Evolutionary conservation across 768 basidiomycete species (phyloP).

Genomic region (Leccinum imitatum): DNA sequence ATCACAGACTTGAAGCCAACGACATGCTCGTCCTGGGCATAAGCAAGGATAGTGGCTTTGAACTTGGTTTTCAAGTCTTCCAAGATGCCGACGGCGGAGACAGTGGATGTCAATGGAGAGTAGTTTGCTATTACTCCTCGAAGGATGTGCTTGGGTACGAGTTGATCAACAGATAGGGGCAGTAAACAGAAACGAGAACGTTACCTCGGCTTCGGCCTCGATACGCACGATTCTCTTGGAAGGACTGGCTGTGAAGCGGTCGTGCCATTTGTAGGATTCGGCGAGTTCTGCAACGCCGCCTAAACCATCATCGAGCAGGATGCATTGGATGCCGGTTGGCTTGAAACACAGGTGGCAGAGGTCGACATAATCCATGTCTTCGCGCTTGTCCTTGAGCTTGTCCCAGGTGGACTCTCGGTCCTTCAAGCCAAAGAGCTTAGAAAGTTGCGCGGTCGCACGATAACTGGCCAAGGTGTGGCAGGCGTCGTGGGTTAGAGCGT

Average conservation of each 20-base stretch:
- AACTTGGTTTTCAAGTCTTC: slow-evolving; percentile 38
- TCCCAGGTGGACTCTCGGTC: slow-evolving; percentile 50
- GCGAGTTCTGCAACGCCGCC: slow-evolving; percentile 45
- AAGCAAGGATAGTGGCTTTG: slow-evolving; percentile 33
- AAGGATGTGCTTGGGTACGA: slow-evolving; percentile 9
- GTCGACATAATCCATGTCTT: slow-evolving; percentile 47
- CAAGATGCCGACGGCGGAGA: slow-evolving; percentile 11
- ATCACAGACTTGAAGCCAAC: slow-evolving; percentile 74
- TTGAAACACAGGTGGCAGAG: slow-evolving; percentile 58
- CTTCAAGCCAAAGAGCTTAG: slow-evolving; percentile 46
- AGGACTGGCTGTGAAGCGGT: slow-evolving; percentile 50
- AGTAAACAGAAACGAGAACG: background rate
- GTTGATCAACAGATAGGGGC: slow-evolving; percentile 7
- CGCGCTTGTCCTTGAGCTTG: slow-evolving; percentile 49
- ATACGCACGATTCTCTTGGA: slow-evolving; percentile 67
- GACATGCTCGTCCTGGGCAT: slow-evolving; percentile 48
- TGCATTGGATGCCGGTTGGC: slow-evolving; percentile 58
- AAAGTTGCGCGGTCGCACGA: slow-evolving; percentile 57
- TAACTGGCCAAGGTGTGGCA: slow-evolving; percentile 56
- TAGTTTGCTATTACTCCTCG: slow-evolving; percentile 23
- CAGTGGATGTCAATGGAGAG: slow-evolving; percentile 12
- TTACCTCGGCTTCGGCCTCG: slow-evolving; percentile 71
- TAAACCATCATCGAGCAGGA: slow-evolving; percentile 76
- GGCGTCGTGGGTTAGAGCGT: slow-evolving; percentile 51
- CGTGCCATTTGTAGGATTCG: slow-evolving; percentile 60